These are phyloP conservation scores for Gonapodya sp. DNA, from an alignment of 192 early-diverging fungal species.

Conservation along the genomic window DNA sequence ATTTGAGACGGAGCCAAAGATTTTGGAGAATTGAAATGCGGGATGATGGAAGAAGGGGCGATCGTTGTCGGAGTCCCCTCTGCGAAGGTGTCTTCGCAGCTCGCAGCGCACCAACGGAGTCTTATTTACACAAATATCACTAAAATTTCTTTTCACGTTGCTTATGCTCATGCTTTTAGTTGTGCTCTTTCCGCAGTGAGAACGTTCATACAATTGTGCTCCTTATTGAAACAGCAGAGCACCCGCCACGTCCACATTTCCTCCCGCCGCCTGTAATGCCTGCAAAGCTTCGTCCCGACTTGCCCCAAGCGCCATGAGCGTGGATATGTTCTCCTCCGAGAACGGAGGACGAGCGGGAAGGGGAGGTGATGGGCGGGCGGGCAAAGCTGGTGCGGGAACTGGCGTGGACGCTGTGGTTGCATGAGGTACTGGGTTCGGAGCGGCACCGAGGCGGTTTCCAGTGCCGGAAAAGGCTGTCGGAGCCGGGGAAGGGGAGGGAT, in stretches of 20 bases:
- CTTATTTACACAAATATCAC: too few species aligned
- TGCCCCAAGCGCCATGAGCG: constrained; percentile 69
- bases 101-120: too few species aligned
- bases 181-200: too few species aligned
- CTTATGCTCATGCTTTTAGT: too few species aligned
- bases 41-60: too few species aligned
- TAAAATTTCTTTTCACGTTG: too few species aligned
- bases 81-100: too few species aligned
- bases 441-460: constrained; percentile 20
- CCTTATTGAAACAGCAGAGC: constrained; percentile 62
- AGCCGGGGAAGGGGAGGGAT: constrained; percentile 9
- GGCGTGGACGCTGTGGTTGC: background rate
- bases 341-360: constrained; percentile 16
- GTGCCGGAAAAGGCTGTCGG: constrained; percentile 23
- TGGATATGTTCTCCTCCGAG: constrained; percentile 60
- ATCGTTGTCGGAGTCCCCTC: too few species aligned
- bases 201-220: too few species aligned
- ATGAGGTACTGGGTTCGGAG: constrained; percentile 15
- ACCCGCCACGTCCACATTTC: constrained; percentile 82
- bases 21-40: too few species aligned
- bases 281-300: constrained; percentile 66
- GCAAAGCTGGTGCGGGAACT: constrained; percentile 1
- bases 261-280: constrained; percentile 65
- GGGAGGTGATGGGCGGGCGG: background rate
- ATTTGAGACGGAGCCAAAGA: too few species aligned